A percentile compares a stretch with the other conserved stretches of the same genome.
phyloP scores from a whole-genome alignment of 2,329 filamentous ascomycete genomes.

The Diaporthe batatas region DNA sequence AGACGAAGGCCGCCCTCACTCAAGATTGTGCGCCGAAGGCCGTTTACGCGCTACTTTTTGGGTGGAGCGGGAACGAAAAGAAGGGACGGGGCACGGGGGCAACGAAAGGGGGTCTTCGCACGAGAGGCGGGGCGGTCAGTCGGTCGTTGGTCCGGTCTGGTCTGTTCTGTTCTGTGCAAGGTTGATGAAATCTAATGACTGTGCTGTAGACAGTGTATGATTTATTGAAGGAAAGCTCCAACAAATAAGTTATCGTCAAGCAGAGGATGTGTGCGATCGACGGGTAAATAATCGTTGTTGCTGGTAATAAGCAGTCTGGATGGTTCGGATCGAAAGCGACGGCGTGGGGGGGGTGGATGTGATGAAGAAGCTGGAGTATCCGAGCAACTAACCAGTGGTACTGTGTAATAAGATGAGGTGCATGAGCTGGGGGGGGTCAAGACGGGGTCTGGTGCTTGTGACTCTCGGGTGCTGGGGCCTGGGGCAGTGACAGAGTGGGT shows the following conservation, averaged over 20 bases:
- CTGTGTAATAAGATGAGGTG: constrained; percentile 15
- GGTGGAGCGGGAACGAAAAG: constrained; percentile 38
- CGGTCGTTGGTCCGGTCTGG: not conserved
- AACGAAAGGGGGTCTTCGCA: constrained; percentile 29
- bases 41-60: constrained; percentile 34
- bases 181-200: not conserved
- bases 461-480: constrained; percentile 3
- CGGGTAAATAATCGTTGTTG: not conserved
- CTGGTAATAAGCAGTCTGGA: constrained; percentile 7
- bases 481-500: not conserved
- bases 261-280: not conserved
- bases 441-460: constrained; percentile 20
- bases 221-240: too few relatives aligned
- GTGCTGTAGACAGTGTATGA: not conserved
- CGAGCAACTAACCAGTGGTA: not conserved
- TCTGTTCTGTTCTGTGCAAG: not conserved
- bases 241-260: not conserved
- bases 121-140: constrained; percentile 19
- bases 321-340: constrained; percentile 27
- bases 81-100: constrained; percentile 23
- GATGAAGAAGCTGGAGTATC: constrained; percentile 14
- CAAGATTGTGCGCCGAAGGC: constrained; percentile 37
- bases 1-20: constrained; percentile 17
- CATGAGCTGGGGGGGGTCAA: constrained; percentile 24
- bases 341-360: constrained; percentile 4